A percentile compares a stretch with the other conserved stretches of the same genome.
phyloP scores from a whole-genome alignment of 768 basidiomycete species.

The Mycena belliarum region DNA sequence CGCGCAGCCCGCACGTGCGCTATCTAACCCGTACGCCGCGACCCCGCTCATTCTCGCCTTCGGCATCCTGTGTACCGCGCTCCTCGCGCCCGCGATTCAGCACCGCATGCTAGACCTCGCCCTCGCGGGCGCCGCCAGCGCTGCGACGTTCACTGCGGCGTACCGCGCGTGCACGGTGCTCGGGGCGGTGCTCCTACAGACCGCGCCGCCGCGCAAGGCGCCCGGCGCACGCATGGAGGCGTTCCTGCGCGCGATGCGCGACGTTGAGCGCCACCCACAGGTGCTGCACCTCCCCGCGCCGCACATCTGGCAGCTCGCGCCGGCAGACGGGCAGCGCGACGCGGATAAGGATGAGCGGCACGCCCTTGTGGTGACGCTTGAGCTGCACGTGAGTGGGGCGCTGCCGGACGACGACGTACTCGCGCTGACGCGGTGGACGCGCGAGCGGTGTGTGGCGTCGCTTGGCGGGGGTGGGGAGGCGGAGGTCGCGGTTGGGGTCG shows the following conservation, averaged over 20 bases:
- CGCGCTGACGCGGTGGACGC: slow-evolving; percentile 73
- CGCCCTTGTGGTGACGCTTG: slow-evolving; percentile 72
- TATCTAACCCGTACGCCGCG: slow-evolving; percentile 76
- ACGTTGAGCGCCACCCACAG: slow-evolving; percentile 84
- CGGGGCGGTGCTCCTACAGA: slow-evolving; percentile 87
- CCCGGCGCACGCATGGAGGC: slow-evolving; percentile 73
- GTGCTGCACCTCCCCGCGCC: slow-evolving; percentile 83
- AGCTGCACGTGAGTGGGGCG: slow-evolving; percentile 71
- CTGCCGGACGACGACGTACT: slow-evolving; percentile 73
- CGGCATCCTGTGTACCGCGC: slow-evolving; percentile 53
- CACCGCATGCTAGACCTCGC: slow-evolving; percentile 81
- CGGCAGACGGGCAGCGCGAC: background rate
- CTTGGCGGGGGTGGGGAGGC: slow-evolving; percentile 45
- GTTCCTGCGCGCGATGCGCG: slow-evolving; percentile 79
- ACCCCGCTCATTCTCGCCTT: slow-evolving; percentile 62
- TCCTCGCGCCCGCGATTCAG: slow-evolving; percentile 56
- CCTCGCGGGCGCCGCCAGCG: slow-evolving; percentile 75
- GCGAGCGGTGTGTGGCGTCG: slow-evolving; percentile 62
- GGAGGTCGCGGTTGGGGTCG: slow-evolving; percentile 75
- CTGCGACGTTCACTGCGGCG: slow-evolving; percentile 79
- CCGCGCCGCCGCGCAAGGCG: slow-evolving; percentile 68
- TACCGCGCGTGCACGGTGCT: slow-evolving; percentile 84
- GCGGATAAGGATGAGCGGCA: slow-evolving; percentile 20
- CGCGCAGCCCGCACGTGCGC: slow-evolving; percentile 37
- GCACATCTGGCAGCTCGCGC: slow-evolving; percentile 81